Evolutionary conservation across 148 eudicot species (phyloP), one percentile per base, ranked within the genome.

Genomic region (Persicaria maculosa): DNA sequence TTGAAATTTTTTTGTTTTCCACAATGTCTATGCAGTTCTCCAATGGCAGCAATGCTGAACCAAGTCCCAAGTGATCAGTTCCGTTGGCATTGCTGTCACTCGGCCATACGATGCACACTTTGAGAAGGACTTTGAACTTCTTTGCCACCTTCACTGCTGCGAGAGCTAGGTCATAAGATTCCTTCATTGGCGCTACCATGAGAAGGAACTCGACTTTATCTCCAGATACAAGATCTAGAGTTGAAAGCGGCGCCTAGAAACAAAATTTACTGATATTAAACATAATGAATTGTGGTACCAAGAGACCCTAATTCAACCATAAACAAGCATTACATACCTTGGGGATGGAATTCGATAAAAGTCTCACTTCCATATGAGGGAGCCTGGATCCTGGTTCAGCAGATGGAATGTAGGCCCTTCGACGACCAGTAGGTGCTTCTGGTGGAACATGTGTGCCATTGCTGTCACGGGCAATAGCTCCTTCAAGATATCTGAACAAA

Each of bases 311-410:
- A 31, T 31, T 31, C 40, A 31, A 31, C 40, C 2, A 31, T 31
- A 31, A 62, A 62, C 14, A 36, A 4, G 22, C 14, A 78, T 47
- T 16, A 77, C 74, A 71, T 81, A 95, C 99, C 97, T 86, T 74
- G 44, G 52, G 77, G 72, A 75, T 71, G 47, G 36, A 72, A 48
- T 79, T 68, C 20, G 86, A 81, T 52, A 87, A 72, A n/a, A 71
- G 64, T 75, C 81, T 87, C 53, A 95, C 50, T 59, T 77, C 85
- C 92, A 88, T 90, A 82, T 92, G 97, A 55, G 99, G 99, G 81
- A 95, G 86, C 84, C 94, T 88, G 58, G 93, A 88, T 19, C 99
- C 99, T 47, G 97, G 97, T 68, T 84, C 84, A 50, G 97, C 81
- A 12, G 86, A 88, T 50, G 99, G 97, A 69, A 88, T 78, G 77